These are phyloP conservation scores for Penicillium soppii DNA, from an alignment of 495 filamentous ascomycete species.

Conservation along the genomic window DNA sequence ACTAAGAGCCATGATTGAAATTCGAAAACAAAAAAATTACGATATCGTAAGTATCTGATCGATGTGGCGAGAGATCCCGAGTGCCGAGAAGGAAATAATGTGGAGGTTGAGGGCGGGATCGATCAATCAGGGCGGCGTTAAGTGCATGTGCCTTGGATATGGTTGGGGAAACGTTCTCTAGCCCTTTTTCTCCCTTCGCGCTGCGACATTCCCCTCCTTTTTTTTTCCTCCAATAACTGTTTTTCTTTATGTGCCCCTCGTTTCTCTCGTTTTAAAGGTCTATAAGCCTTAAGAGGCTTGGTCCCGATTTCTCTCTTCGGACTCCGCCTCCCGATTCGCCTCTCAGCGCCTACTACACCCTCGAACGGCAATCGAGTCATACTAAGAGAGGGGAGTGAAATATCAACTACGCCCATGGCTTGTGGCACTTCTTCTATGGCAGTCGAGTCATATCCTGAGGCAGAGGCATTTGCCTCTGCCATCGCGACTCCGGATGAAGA, in stretches of 20 bases:
- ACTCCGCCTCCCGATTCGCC: slow-evolving; percentile 3
- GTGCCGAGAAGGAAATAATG: slow-evolving; percentile 3
- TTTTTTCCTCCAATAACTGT: slow-evolving; percentile 1
- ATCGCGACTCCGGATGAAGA: slow-evolving; percentile 36
- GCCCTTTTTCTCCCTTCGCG: slow-evolving; percentile 6
- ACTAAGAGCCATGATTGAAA: slow-evolving; percentile 47
- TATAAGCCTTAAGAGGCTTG: neutral
- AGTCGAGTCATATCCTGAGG: slow-evolving; percentile 41
- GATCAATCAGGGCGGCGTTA: slow-evolving; percentile 18
- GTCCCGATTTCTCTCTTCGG: neutral
- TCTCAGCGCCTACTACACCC: neutral
- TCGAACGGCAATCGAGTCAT: slow-evolving; percentile 1
- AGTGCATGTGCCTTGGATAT: slow-evolving; percentile 21
- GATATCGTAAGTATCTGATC: slow-evolving; percentile 1
- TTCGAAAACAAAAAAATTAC: neutral
- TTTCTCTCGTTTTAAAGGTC: neutral
- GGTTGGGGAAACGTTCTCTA: slow-evolving; percentile 22
- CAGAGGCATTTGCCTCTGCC: slow-evolving; percentile 28
- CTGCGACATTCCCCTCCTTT: slow-evolving; percentile 9
- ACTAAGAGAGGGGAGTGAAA: slow-evolving; percentile 7
- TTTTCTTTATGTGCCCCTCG: slow-evolving; percentile 8
- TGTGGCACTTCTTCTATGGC: slow-evolving; percentile 47
- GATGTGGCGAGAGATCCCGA: slow-evolving; percentile 5
- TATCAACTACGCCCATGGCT: slow-evolving; percentile 34
- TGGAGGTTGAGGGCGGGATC: neutral